Evolutionary conservation across 2,329 filamentous ascomycete genomes (phyloP), one percentile per base, ranked within the genome.

Genomic region (Nothomitra cinnamomea): DNA sequence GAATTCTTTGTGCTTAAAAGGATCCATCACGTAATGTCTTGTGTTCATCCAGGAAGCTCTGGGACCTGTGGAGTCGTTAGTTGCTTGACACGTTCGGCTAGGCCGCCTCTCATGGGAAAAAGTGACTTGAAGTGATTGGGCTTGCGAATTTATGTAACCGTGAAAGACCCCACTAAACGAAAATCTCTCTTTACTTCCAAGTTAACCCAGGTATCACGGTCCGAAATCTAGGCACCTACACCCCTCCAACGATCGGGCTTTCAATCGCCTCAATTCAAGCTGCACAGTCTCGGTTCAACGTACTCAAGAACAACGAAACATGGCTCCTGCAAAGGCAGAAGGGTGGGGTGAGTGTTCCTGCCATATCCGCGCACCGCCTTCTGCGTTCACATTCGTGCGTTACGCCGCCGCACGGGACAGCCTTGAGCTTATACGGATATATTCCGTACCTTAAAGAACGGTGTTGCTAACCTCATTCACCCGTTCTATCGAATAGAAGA

Each of bases 271-370:
- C n/a, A 15, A 7, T 15, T 38, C 7, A 38, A 15, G 15, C n/a
- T 19, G 10, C 25, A 32, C 24, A 17, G 12, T 28, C 28, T 48
- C 22, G 7, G 28, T 10, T 32, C 22, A 48, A 3, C n/a, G 13
- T n/a, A 2, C 24, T 10, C 45, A 35, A 17, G 24, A 19, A 22
- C 12, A 38, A 51, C 17, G 12, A 38, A 52, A 2, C 19, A 72
- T 72, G 70, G 63, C 70, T 58, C 69, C 70, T 61, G 67, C 69
- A 55, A 72, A 72, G 69, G 72, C 63, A 57, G 57, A 63, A 52
- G 63, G 63, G 57, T 65, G 63, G 63, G 63, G 63, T 65, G 56
- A 61, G 63, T 64, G 51, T 52, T 58, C 56, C 17, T 21, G 12
- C 28, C 22, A 17, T 21, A 4, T 7, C 47, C 28, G 41, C 22